Base-by-base conservation (phyloP, 1,284 basidiomycete species). In the Naganishia cerealis region DNA sequence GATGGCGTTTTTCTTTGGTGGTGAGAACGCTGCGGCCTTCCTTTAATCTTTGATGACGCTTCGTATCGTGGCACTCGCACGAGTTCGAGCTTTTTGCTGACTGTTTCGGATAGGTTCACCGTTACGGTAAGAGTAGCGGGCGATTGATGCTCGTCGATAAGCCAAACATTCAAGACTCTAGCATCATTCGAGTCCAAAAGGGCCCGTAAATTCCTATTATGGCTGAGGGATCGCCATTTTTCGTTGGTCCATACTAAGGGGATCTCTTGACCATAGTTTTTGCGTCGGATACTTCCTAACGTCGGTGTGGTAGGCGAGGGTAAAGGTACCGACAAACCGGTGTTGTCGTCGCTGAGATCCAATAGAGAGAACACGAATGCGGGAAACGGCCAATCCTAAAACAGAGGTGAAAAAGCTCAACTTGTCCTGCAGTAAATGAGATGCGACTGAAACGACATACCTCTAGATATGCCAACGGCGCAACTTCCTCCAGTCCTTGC, bases 151-250 rank as follows among this genome's bases (percentile, higher is more conserved):
- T 63, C 61, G n/a, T 63, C 61, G 15, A 39, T 21, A 4, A 63
- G 50, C 61, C 61, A 63, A n/a, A 63, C 61, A 39, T 63, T 63
- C 15, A 63, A 33, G n/a, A 63, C 61, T 42, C 29, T 63, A 36
- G 26, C 13, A 16, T 63, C 61, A n/a, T 40, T 40, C 18, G 36
- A 12, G 50, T 63, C 39, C 38, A 63, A 26, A 42, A 63, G 61
- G 13, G 61, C 15, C 10, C 50, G 61, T 38, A 52, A 26, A 39
- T 50, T 24, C 12, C 61, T 50, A 33, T 63, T 63, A 24, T 63
- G 61, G 40, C 61, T 63, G 50, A 40, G 54, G 2, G 61, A 63
- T 40, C 43, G 52, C 61, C 61, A 63, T 46, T 63, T 63, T 29
- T 63, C 61, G 39, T 63, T 63, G 8, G 50, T 40, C 61, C 61